Base-by-base conservation (phyloP, 176 grass and related monocot species). In the Ensete glaucum region DNA sequence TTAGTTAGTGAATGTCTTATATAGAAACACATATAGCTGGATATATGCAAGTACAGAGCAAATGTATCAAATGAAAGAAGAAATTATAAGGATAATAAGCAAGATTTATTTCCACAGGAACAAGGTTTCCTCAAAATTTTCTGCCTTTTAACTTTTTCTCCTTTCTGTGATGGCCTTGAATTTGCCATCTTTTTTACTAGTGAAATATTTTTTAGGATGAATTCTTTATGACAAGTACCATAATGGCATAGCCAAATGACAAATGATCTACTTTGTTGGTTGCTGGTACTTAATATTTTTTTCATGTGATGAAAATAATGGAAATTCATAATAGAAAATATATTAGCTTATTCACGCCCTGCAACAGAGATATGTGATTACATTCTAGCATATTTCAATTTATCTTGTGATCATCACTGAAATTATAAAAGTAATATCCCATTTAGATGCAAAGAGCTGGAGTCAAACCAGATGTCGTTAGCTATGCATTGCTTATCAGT, bases 401-500 rank as follows among this genome's bases (percentile, higher is more conserved):
- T 21, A 34, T 17, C 19, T 50, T 70, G 15, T 70, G 10, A 3
- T 70, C 17, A n/a, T 65, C 10, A 70, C 16, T 20, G 17, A n/a
- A 50, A 50, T 50, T 19, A 43, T 70, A 2, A 50, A 50, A 49
- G 12, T 50, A 10, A n/a, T 70, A 50, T 50, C 16, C 34, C 34
- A 70, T 70, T 29, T 82, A 98, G 95, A 93, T 98, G 90, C 90
- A 98, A 91, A 93, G 88, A 84, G 73, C 75, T 52, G 82, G 84
- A 53, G 73, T 84, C 70, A 93, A 87, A 87, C 95, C 95, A 67
- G 95, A 98, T 85, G 95, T 98, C 60, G 84, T 98, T 60, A 98
- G 95, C 78, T 98, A 98, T 85, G 89, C 95, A 64, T 73, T 93
- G 52, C 88, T 98, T 54, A 92, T 98, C 80, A 93, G 82, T 87